These are phyloP conservation scores for Setaria viridis DNA, from an alignment of 202 grass and related monocot genomes.

Conservation along the genomic window DNA sequence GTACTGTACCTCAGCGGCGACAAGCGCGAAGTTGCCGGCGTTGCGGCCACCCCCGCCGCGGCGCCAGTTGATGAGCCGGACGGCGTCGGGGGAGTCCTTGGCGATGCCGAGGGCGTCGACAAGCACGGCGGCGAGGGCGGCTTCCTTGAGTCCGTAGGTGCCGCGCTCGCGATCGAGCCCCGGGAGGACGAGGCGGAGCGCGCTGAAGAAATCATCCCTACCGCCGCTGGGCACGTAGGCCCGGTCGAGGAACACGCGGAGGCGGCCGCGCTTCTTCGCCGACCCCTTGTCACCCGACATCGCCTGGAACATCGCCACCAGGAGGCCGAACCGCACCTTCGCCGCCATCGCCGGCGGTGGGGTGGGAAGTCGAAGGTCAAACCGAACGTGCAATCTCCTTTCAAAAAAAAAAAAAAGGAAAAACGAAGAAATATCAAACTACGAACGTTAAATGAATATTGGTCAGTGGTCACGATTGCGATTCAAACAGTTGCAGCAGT, in stretches of 20 bases:
- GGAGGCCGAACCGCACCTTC: slow-evolving; percentile 74
- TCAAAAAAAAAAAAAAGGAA: too few species aligned
- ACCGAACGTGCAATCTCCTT: background rate
- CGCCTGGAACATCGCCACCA: slow-evolving; percentile 92
- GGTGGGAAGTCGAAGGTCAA: background rate
- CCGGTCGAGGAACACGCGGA: slow-evolving; percentile 74
- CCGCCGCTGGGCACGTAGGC: slow-evolving; percentile 65
- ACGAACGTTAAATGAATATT: background rate
- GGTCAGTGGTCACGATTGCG: background rate
- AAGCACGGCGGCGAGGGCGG: slow-evolving; percentile 66
- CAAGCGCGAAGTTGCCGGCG: slow-evolving; percentile 84
- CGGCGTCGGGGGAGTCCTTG: slow-evolving; percentile 83
- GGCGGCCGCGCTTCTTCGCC: slow-evolving; percentile 72
- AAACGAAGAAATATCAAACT: background rate
- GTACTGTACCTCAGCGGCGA: slow-evolving; percentile 76
- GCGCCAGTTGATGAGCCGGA: slow-evolving; percentile 87
- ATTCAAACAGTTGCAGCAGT: background rate
- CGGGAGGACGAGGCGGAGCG: slow-evolving; percentile 75
- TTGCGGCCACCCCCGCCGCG: slow-evolving; percentile 67
- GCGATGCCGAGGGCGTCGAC: slow-evolving; percentile 89
- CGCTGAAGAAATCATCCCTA: slow-evolving; percentile 83
- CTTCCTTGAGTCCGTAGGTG: slow-evolving; percentile 95
- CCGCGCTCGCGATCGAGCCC: slow-evolving; percentile 86
- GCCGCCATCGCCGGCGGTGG: slow-evolving; percentile 55
- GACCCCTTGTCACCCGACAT: slow-evolving; percentile 71